Conservation (phyloP, 352 stramenopile species). For the Pythium aristosporum region DNA sequence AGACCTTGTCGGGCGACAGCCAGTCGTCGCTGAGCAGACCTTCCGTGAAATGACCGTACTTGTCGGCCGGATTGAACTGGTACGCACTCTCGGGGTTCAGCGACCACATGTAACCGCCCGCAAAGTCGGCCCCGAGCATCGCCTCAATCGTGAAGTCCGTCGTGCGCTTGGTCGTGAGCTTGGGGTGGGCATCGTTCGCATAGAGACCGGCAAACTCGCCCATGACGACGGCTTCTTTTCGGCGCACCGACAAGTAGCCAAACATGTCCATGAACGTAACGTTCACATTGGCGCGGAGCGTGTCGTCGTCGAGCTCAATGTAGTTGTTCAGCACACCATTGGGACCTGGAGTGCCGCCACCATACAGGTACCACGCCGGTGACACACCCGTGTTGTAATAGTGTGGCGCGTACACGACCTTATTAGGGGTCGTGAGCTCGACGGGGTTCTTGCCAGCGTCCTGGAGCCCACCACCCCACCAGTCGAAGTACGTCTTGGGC, state of each 20-base stretch:
- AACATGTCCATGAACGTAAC: conserved; percentile 70
- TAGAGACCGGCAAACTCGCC: conserved; percentile 76
- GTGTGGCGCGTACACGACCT: conserved; percentile 79
- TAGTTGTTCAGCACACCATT: conserved; percentile 34
- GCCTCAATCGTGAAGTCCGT: conserved; percentile 64
- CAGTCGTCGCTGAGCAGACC: conserved; percentile 56
- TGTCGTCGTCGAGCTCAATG: conserved; percentile 53
- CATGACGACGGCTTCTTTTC: conserved; percentile 43
- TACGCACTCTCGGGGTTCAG: conserved; percentile 73
- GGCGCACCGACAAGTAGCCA: conserved; percentile 40
- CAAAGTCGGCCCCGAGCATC: conserved; percentile 42
- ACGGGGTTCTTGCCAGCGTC: conserved; percentile 36
- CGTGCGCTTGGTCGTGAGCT: conserved; percentile 59
- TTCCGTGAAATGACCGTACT: conserved; percentile 41
- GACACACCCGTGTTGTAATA: conserved; percentile 72
- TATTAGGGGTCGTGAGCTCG: conserved; percentile 51
- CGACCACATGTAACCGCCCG: conserved; percentile 70
- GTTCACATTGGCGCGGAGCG: conserved; percentile 38
- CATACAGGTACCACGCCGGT: conserved; percentile 62
- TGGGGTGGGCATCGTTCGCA: conserved; percentile 44
- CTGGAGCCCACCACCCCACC: conserved; percentile 62
- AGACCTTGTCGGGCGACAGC: conserved; percentile 50
- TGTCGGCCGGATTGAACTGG: conserved; percentile 54
- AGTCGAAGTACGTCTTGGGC: conserved; percentile 63
- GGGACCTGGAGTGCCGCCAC: conserved; percentile 24